phyloP scores from a whole-genome alignment of 2,329 filamentous ascomycete genomes.

The Plectosphaerella sp. region DNA sequence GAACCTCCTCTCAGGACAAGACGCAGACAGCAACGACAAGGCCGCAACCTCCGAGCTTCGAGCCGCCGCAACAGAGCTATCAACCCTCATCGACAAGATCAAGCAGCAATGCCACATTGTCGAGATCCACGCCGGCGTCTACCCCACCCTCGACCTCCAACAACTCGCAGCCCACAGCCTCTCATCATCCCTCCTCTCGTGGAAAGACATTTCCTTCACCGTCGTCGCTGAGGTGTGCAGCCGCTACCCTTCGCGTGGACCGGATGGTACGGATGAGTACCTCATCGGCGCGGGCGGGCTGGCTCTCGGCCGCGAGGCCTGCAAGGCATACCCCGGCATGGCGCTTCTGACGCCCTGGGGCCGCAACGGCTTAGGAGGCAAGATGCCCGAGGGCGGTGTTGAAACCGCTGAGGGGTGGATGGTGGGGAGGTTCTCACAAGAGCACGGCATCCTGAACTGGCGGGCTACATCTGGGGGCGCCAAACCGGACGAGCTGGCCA shows the following conservation, averaged over 20 bases:
- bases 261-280: conserved; percentile 37
- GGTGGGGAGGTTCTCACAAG: conserved; percentile 58
- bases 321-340: conserved; percentile 48
- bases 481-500: conserved; percentile 30
- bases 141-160: conserved; percentile 20
- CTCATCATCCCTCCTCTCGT: background rate
- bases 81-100: background rate
- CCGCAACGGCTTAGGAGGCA: conserved; percentile 32
- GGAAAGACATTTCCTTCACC: conserved; percentile 8
- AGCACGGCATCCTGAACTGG: conserved; percentile 58
- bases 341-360: conserved; percentile 40
- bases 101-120: background rate
- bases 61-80: background rate
- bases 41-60: background rate
- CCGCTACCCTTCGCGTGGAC: conserved; percentile 40
- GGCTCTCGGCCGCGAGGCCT: conserved; percentile 58
- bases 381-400: conserved; percentile 18
- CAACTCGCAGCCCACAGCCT: background rate
- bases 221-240: conserved; percentile 30
- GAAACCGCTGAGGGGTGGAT: conserved; percentile 34
- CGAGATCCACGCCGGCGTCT: conserved; percentile 63
- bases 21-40: background rate
- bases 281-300: conserved; percentile 54
- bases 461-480: conserved; percentile 26
- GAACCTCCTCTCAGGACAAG: conserved; percentile 13